Base-by-base conservation (phyloP, 164 flowering plant species). In the Nelumbo lutea region DNA sequence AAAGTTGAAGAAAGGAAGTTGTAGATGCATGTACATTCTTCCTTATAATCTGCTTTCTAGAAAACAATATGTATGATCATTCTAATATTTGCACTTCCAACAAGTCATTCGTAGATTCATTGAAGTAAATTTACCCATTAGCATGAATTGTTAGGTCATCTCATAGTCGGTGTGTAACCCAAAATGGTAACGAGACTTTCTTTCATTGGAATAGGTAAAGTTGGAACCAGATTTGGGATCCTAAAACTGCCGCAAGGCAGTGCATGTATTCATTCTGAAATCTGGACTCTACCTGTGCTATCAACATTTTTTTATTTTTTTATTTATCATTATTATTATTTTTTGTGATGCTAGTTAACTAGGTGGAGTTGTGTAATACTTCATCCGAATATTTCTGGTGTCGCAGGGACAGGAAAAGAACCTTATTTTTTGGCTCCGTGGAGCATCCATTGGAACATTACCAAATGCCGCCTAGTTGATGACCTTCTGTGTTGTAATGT, bases 1-100 rank as follows among this genome's bases (percentile, higher is more conserved):
- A 71, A 81, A 74, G 77, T 56, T 52, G 68, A 63, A 42, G 40
- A 56, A 42, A 56, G 67, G 64, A 60, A 64, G 68, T 62, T 42
- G 71, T 65, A 44, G 77, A 72, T 70, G 56, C 76, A 64, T 82
- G 84, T 85, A 79, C 70, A 83, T 80, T 79, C 84, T 75, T 72
- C 59, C 52, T 65, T 41, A 8, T 40, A 62, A 46, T 68, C 56
- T 9, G 4, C 15, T 68, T 68, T 58, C 61, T 40, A 47, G 9
- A 45, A 56, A 64, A 44, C 72, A 8, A 9, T 59, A 51, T 59
- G 41, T 68, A 48, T 60, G 65, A 4, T 60, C 39, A 68, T 68
- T 13, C 9, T 60, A 27, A 27, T 58, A 15, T 41, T 58, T 58
- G 61, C 61, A 2, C 27, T 27, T 9, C 61, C 15, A 58, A 58